These are phyloP conservation scores for Petrea volubilis DNA, from an alignment of 257 asterid genomes.

Conservation along the genomic window DNA sequence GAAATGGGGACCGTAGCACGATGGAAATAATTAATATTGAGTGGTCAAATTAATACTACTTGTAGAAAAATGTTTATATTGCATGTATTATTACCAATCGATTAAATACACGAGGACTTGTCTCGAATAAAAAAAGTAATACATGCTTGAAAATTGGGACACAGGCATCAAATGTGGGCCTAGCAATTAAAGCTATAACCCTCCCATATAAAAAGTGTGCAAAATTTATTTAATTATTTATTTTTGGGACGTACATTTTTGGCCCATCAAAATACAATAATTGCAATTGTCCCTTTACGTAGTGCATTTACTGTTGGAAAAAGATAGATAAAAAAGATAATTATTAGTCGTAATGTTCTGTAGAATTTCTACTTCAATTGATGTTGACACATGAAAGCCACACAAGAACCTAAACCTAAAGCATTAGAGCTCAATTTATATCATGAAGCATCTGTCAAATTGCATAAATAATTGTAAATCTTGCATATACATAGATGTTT, in stretches of 20 bases:
- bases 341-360: not conserved
- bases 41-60: not conserved
- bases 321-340: not conserved
- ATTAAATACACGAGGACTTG: not conserved
- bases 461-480: no score
- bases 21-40: not conserved
- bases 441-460: no score
- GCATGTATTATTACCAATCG: not conserved
- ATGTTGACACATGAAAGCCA: not conserved
- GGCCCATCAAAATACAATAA: constrained; percentile 19
- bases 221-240: no score
- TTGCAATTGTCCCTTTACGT: not conserved
- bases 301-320: not conserved
- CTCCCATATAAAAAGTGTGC: not conserved
- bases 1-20: not conserved
- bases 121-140: not conserved
- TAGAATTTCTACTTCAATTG: not conserved
- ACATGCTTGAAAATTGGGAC: constrained; percentile 20
- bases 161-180: constrained; percentile 6
- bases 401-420: not conserved
- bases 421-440: no score
- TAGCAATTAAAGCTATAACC: not conserved
- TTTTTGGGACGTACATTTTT: not conserved
- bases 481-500: no score
- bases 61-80: not conserved